A percentile compares a stretch with the other conserved stretches of the same genome.
Conservation (phyloP, 495 filamentous ascomycete genomes). For the Aspergillus sclerotiicarbonarius region DNA sequence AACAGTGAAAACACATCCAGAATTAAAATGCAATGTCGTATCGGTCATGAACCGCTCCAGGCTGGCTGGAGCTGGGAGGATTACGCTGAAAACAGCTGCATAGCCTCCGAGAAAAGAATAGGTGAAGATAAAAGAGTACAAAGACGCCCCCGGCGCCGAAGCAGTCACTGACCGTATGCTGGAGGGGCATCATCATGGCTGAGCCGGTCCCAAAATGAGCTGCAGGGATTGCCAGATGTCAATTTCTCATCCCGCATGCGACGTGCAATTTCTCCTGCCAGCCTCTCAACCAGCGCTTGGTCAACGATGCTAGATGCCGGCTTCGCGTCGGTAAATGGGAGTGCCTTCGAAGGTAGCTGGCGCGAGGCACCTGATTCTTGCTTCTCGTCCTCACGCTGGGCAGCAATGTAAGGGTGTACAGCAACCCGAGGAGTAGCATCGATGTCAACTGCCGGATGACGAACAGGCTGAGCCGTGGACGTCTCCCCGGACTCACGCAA, state of each 20-base stretch:
- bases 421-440: constrained; percentile 39
- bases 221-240: constrained; percentile 31
- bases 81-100: not conserved
- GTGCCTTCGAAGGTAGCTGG: constrained; percentile 34
- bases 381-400: constrained; percentile 26
- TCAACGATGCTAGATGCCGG: constrained; percentile 61
- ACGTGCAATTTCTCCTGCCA: constrained; percentile 85
- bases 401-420: constrained; percentile 18
- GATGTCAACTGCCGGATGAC: constrained; percentile 27
- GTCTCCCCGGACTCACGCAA: constrained; percentile 23
- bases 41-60: constrained; percentile 33
- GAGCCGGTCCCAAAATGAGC: constrained; percentile 39
- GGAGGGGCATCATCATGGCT: constrained; percentile 42
- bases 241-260: constrained; percentile 74
- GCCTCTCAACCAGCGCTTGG: constrained; percentile 84
- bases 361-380: constrained; percentile 31
- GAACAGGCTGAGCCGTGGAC: constrained; percentile 30
- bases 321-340: constrained; percentile 36
- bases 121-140: constrained; percentile 13
- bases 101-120: constrained; percentile 9
- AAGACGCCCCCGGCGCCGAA: not conserved
- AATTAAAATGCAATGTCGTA: constrained; percentile 30
- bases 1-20: constrained; percentile 16
- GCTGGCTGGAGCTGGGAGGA: constrained; percentile 21
- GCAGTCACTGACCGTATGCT: constrained; percentile 44